Evolutionary conservation across 179 eudicot genomes (phyloP).

Genomic region (Amaranthus tricolor): DNA sequence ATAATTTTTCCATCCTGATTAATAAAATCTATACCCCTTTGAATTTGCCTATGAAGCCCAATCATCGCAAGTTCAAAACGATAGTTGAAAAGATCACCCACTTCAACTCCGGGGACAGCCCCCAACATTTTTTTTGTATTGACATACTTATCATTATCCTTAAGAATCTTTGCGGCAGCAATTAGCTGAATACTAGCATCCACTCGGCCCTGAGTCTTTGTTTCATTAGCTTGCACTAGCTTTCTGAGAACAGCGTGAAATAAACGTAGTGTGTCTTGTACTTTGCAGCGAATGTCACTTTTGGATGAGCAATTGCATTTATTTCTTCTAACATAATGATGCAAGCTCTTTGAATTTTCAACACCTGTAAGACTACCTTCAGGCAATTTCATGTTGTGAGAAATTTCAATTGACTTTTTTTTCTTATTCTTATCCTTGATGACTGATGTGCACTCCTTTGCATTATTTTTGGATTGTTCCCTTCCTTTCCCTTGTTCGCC

Average conservation of each 20-base stretch:
- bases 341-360: conserved; percentile 13
- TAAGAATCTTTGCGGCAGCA: conserved; percentile 43
- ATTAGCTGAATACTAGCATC: conserved; percentile 2
- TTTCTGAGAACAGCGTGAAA: conserved; percentile 58
- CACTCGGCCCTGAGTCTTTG: conserved; percentile 32
- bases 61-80: conserved; percentile 72
- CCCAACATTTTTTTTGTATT: conserved; percentile 48
- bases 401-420: conserved; percentile 18
- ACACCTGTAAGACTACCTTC: conserved; percentile 19
- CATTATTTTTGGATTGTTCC: neutral
- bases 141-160: conserved; percentile 43
- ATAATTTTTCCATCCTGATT: conserved; percentile 31
- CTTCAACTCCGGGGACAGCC: conserved; percentile 79
- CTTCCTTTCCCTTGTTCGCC: conserved; percentile 5
- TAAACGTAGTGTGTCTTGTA: conserved; percentile 58
- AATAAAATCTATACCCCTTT: conserved; percentile 68
- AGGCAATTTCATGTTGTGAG: neutral
- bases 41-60: conserved; percentile 68
- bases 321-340: conserved; percentile 7
- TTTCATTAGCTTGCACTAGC: conserved; percentile 58
- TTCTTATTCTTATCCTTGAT: conserved; percentile 21
- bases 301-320: no score
- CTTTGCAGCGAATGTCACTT: conserved; percentile 34
- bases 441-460: neutral
- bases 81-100: conserved; percentile 73